phyloP scores from a whole-genome alignment of 108 stramenopile species.

The Cyclotella distinguenda region DNA sequence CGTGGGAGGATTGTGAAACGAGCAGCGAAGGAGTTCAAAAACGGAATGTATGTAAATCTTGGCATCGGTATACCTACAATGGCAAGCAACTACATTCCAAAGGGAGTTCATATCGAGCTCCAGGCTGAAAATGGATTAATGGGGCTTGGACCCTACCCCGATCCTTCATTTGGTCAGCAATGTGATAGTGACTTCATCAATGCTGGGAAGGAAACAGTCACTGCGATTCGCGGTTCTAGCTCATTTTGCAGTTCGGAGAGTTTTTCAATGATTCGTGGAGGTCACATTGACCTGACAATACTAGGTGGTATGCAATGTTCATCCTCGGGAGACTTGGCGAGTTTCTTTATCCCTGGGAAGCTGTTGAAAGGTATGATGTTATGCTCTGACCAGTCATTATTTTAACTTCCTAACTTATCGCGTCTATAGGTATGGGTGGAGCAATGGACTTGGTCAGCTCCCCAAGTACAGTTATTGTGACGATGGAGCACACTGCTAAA shows the following conservation, averaged over 20 bases:
- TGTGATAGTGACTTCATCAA: slow-evolving; percentile 90
- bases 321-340: slow-evolving; percentile 87
- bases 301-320: slow-evolving; percentile 90
- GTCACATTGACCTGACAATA: slow-evolving; percentile 91
- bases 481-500: slow-evolving; percentile 93
- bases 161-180: slow-evolving; percentile 55
- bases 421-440: slow-evolving; percentile 73
- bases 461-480: slow-evolving; percentile 84
- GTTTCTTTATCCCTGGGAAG: slow-evolving; percentile 95
- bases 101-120: slow-evolving; percentile 85
- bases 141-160: slow-evolving; percentile 89
- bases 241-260: slow-evolving; percentile 77
- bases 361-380: slow-evolving; percentile 68
- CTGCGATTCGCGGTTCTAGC: slow-evolving; percentile 70
- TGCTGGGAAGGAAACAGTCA: slow-evolving; percentile 93
- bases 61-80: slow-evolving; percentile 92
- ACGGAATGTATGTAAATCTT: slow-evolving; percentile 96
- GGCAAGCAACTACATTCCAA: slow-evolving; percentile 83
- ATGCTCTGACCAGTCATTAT: background rate
- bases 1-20: slow-evolving; percentile 85
- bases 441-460: slow-evolving; percentile 93
- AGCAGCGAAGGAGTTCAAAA: slow-evolving; percentile 86
- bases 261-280: slow-evolving; percentile 93
- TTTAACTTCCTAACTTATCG: too few species aligned
- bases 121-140: slow-evolving; percentile 93